Evolutionary conservation across 1,284 basidiomycete species (phyloP), one percentile per base, ranked within the genome.

Genomic region (Trichosporon coremiiforme): DNA sequence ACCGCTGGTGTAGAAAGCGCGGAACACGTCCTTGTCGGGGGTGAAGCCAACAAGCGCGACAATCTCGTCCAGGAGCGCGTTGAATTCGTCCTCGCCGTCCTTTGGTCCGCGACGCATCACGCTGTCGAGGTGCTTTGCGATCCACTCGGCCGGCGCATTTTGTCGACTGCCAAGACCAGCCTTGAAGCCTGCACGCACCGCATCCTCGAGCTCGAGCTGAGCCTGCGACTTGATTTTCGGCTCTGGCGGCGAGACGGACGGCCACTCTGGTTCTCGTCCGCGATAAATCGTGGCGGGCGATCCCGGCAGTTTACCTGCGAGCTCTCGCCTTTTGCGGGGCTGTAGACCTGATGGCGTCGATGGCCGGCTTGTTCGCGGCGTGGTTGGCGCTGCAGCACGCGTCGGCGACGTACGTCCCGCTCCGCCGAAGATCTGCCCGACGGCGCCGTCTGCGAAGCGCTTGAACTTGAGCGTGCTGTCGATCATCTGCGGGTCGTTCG

Each of bases 121-220:
- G 95, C 70, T 88, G 82, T 98, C 95, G 53, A 98, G 85, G 79
- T 92, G 89, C 79, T 94, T 95, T 12, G 97, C 96, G 69, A 97
- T 92, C 88, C 95, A 90, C 83, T 98, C 95, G 0, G 96, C 95
- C 4, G 94, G 94, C 74, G 92, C 95, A 78, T 90, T 91, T 68
- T 90, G 89, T 25, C 95, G 87, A 29, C 88, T 87, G 77, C 91
- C 91, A 85, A 98, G 91, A 41, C 92, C 94, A 13, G 82, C 84
- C n/a, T 89, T 86, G 83, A 97, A 95, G 0, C 91, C 92, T 70
- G 92, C 90, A 50, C 86, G 80, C 47, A 86, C 80, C 0, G 85
- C 83, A 69, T 86, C 78, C 72, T 79, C 73, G 50, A 80, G 71
- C 63, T 80, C 80, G 3, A 80, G 73, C 67, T 76, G 76, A 7